Base-by-base conservation (phyloP, 345 rosid species). In the Lumnitzera littorea region DNA sequence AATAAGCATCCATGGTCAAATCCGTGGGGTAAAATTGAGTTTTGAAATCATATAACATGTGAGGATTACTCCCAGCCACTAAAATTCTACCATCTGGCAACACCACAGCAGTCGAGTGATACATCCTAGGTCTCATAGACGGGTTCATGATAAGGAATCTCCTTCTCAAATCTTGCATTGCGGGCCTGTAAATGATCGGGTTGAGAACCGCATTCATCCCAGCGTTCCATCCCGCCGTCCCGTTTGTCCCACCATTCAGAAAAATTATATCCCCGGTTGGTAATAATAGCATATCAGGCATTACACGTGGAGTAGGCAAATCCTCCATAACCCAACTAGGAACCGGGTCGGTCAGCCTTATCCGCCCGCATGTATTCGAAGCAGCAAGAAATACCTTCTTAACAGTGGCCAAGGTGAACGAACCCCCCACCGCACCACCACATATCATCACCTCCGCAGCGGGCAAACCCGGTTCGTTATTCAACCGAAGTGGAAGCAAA, bases 31-130 rank as follows among this genome's bases (percentile, higher is more conserved):
- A 85, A 2, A 76, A 80, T 16, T 56, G n/a, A 51, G 79, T 84
- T 14, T 78, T 83, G 81, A 87, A 89, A 68, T 85, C 76, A 76
- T 91, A 87, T 52, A 36, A 66, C 25, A 58, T 57, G 76, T 91
- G 83, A 15, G 95, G 98, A 64, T 91, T 91, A 72, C 98, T 87
- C 17, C 98, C 98, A 13, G 89, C 95, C 57, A 91, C 86, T 23
- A 91, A 67, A 20, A 91, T 71, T 62, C 96, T 79, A 16, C 92
- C 95, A 56, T 91, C 98, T 53, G 85, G 80, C 62, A 86, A 68
- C 29, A 91, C 75, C 50, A 72, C 70, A 4, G 92, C 88, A 0
- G 90, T 55, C 0, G 98, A 84, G 63, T 91, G 96, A 72, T 91
- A 91, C 92, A 91, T 82, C 25, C 96, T 72, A 11, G 95, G 80